phyloP scores from a whole-genome alignment of 306 rosid genomes.

The Delonix regia region DNA sequence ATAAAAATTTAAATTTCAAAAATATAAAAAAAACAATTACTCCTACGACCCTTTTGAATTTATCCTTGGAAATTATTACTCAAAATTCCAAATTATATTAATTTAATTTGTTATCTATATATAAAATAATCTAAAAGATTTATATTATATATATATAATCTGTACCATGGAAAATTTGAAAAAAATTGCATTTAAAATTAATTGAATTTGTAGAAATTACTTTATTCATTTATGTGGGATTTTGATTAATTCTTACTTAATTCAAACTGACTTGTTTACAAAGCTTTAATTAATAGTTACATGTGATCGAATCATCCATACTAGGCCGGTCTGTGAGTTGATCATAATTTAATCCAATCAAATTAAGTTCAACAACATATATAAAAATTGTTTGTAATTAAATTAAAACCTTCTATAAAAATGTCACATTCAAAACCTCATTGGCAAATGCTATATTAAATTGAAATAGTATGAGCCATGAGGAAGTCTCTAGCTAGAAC shows the following conservation, averaged over 20 bases:
- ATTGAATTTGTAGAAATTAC: background rate
- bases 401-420: background rate
- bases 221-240: background rate
- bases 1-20: no score
- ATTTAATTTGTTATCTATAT: no score
- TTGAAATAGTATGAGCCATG: constrained; percentile 1
- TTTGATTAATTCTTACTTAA: background rate
- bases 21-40: no score
- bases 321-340: background rate
- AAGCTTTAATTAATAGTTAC: background rate
- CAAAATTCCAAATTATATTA: no score
- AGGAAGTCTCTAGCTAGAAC: background rate
- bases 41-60: no score
- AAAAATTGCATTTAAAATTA: background rate
- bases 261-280: background rate
- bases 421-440: background rate
- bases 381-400: background rate
- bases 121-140: no score
- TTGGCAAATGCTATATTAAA: background rate
- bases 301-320: background rate
- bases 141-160: no score
- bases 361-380: background rate
- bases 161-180: no score
- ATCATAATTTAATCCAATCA: background rate
- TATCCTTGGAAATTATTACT: no score